Conservation (phyloP, 345 rosid species). For the Corchorus olitorius region DNA sequence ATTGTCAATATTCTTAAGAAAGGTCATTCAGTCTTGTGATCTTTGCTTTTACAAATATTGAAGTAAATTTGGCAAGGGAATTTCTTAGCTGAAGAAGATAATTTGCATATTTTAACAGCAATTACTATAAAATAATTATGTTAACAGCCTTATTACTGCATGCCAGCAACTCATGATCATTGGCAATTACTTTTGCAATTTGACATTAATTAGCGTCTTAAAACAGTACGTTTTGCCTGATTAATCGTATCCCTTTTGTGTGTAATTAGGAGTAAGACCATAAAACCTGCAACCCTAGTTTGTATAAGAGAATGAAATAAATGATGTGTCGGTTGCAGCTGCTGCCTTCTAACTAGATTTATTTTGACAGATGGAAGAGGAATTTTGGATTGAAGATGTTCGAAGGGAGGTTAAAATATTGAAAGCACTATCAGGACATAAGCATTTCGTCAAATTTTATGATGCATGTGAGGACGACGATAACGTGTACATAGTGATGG, state of each 20-base stretch:
- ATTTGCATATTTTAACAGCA: background rate
- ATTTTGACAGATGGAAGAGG: conserved; percentile 78
- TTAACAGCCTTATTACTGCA: too few species aligned
- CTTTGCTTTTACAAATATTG: background rate
- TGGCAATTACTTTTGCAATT: too few species aligned
- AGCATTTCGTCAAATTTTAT: conserved; percentile 64
- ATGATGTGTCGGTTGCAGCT: too few species aligned
- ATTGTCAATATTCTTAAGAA: background rate
- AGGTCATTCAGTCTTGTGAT: background rate
- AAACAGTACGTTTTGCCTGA: too few species aligned
- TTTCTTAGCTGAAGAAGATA: conserved; percentile 8
- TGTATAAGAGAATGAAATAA: too few species aligned
- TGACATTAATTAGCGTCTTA: too few species aligned
- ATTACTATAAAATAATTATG: background rate
- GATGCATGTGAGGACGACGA: conserved; percentile 88
- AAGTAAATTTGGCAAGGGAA: background rate
- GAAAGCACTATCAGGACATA: conserved; percentile 78
- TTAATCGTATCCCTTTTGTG: too few species aligned
- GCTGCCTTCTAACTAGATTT: too few species aligned
- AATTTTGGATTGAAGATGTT: conserved; percentile 82
- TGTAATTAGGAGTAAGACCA: too few species aligned
- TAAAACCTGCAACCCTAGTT: too few species aligned
- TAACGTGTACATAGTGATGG: conserved; percentile 90
- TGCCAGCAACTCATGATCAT: too few species aligned
- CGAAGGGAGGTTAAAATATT: conserved; percentile 85